These are phyloP conservation scores for Galeopsis tetrahit DNA, from an alignment of 257 asterid species.

Conservation along the genomic window DNA sequence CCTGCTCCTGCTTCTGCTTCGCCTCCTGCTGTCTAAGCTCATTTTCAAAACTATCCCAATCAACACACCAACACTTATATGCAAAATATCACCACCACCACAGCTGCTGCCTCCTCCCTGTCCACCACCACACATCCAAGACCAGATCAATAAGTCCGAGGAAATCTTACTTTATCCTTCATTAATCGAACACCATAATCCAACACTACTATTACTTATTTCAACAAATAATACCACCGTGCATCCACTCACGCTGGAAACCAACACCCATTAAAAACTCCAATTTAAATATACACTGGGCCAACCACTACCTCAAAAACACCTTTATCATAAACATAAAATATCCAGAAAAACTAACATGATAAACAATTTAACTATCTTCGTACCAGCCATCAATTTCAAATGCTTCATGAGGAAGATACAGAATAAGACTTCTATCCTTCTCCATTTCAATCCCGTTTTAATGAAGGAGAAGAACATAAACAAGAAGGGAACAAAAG, in stretches of 20 bases:
- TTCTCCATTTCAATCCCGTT: neutral
- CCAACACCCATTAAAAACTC: constrained; percentile 37
- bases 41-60: constrained; percentile 52
- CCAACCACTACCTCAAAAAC: constrained; percentile 16
- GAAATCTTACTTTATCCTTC: constrained; percentile 51
- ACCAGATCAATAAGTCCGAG: constrained; percentile 75
- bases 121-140: constrained; percentile 96
- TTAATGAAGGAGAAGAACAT: neutral
- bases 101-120: constrained; percentile 91
- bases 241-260: constrained; percentile 35
- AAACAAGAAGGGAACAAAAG: neutral
- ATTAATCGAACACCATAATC: constrained; percentile 55
- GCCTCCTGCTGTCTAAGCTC: constrained; percentile 77
- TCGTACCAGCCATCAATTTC: neutral
- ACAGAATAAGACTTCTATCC: neutral
- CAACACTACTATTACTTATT: constrained; percentile 40
- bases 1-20: constrained; percentile 76
- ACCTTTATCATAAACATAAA: neutral
- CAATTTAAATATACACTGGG: constrained; percentile 1
- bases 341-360: neutral
- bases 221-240: constrained; percentile 46
- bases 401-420: neutral
- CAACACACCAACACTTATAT: constrained; percentile 54
- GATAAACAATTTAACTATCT: neutral
- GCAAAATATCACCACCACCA: constrained; percentile 65